Evolutionary conservation across 352 stramenopile genomes (phyloP), one percentile per base, ranked within the genome.

Genomic region (Pythium dissotocum): DNA sequence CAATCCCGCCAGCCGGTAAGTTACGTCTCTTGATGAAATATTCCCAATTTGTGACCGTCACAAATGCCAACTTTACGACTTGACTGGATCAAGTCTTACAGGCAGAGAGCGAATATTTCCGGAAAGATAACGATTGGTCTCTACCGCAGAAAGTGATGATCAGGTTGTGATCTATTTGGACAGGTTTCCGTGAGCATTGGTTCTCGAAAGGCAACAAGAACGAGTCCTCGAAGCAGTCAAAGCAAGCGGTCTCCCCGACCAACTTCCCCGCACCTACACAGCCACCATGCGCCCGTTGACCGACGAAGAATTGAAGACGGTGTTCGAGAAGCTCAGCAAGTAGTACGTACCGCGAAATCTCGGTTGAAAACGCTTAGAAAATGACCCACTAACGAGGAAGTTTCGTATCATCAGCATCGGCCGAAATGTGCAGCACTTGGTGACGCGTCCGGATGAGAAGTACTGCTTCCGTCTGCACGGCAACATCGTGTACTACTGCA

Each of bases 261-360:
- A 26, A 40, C 30, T 16, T 30, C 26, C 30, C 32, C 28, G 18
- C 46, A 52, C 51, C 72, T 33, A 36, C 26, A 61, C 36, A 38
- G 46, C 51, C 63, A 76, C 65, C 57, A 99, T 99, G 97, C 88
- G 97, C 65, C 97, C 97, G 56, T 85, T 99, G 58, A 99, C 97
- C 58, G 97, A 99, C 87, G 97, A 99, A 73, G 97, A 99, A 83
- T 98, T 97, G 46, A 96, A 96, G 78, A 97, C 89, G 13, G 83
- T 99, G 38, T 99, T 99, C 78, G 93, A 99, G 71, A 99, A 99
- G 87, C 88, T 99, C 63, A 97, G 94, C 68, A 98, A 99, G 85
- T 99, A 99, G 80, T 90, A 80, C 59, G 80, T 87, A 26, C n/a
- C 24, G 6, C n/a, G 16, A 14, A 14, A 55, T 36, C 70, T 21